A percentile compares a stretch with the other conserved stretches of the same genome.
These are phyloP conservation scores for Centaurea solstitialis DNA, from an alignment of 129 eudicot genomes.

Conservation along the genomic window DNA sequence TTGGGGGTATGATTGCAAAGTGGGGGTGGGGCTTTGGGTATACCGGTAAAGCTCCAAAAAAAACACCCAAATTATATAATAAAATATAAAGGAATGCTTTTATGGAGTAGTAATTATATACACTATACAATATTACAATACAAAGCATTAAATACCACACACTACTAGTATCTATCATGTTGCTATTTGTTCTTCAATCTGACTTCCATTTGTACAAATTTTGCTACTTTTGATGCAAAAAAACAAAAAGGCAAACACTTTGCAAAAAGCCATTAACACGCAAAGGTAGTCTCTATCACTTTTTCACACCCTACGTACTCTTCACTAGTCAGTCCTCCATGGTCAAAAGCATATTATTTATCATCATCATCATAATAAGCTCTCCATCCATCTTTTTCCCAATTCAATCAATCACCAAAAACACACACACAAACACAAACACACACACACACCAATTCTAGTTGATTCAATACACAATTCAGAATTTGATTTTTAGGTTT, in stretches of 20 bases:
- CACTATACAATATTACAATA: not conserved
- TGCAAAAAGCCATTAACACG: constrained; percentile 44
- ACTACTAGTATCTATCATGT: not conserved
- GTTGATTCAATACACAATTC: not conserved
- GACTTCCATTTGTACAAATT: constrained; percentile 28
- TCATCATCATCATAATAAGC: constrained; percentile 1
- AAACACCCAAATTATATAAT: too few species aligned
- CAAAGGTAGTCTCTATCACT: constrained; percentile 48
- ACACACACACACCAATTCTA: constrained; percentile 11
- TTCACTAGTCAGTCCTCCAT: constrained; percentile 17
- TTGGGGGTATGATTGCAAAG: too few species aligned
- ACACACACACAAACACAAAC: constrained; percentile 6
- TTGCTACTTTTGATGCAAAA: constrained; percentile 73
- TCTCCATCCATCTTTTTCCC: not conserved
- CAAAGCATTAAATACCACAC: constrained; percentile 21
- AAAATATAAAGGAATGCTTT: too few species aligned
- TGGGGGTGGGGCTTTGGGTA: too few species aligned
- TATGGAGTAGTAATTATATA: too few species aligned
- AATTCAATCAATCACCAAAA: constrained; percentile 27
- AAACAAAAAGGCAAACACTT: constrained; percentile 32
- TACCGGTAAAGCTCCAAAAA: too few species aligned
- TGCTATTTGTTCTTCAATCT: not conserved
- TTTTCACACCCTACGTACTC: constrained; percentile 11
- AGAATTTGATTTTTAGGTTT: not conserved
- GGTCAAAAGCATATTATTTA: constrained; percentile 47